Conservation (phyloP, 2,329 filamentous ascomycete species). For the Ophiostoma pallidulum region DNA sequence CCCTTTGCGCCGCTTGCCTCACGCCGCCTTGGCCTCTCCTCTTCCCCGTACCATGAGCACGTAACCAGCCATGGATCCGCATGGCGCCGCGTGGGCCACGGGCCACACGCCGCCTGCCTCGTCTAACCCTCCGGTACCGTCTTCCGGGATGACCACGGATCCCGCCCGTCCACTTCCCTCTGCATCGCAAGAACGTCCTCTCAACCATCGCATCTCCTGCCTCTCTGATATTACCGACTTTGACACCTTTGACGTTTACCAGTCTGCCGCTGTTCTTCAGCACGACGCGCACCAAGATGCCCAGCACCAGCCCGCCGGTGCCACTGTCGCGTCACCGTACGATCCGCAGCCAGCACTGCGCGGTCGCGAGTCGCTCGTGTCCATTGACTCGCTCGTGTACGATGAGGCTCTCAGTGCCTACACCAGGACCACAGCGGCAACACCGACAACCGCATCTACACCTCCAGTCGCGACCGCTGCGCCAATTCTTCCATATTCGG, state of each 20-base stretch:
- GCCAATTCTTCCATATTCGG: neutral
- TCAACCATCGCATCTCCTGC: slow-evolving; percentile 20
- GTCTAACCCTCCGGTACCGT: neutral
- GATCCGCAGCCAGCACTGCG: slow-evolving; percentile 18
- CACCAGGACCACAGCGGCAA: neutral
- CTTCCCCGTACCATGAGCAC: slow-evolving; percentile 2
- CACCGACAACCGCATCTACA: neutral
- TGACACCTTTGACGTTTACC: slow-evolving; percentile 43
- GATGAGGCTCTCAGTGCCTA: slow-evolving; percentile 5
- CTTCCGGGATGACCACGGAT: neutral
- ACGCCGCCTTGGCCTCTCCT: too few relatives aligned
- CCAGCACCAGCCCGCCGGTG: neutral
- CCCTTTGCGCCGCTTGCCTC: too few relatives aligned
- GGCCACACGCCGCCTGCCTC: neutral
- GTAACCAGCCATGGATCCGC: slow-evolving; percentile 12
- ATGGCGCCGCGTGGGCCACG: slow-evolving; percentile 5
- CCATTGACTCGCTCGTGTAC: slow-evolving; percentile 25
- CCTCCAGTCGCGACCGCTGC: neutral
- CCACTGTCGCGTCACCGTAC: neutral
- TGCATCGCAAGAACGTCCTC: neutral
- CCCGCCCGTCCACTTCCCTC: neutral
- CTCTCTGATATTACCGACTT: slow-evolving; percentile 25
- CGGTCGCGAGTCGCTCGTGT: slow-evolving; percentile 31
- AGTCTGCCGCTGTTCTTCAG: slow-evolving; percentile 13
- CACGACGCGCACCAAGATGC: slow-evolving; percentile 1